A percentile compares a stretch with the other conserved stretches of the same genome.
These are phyloP conservation scores for Beta corolliflora DNA, from an alignment of 179 eudicot species.

Conservation along the genomic window DNA sequence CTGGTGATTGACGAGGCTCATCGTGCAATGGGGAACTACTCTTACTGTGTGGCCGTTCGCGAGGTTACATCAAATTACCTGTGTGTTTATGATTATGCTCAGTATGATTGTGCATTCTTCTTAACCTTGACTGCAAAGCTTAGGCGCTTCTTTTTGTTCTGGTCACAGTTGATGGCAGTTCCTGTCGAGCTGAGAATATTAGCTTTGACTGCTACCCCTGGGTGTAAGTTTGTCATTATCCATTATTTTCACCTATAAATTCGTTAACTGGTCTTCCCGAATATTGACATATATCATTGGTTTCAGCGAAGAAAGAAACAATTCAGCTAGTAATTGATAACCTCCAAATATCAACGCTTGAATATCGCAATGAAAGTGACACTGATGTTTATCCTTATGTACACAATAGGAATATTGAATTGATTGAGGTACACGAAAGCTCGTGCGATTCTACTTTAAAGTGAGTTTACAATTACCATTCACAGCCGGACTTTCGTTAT, in stretches of 20 bases:
- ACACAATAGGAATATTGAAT: conserved; percentile 73
- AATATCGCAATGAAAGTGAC: conserved; percentile 83
- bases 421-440: conserved; percentile 59
- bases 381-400: conserved; percentile 83
- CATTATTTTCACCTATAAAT: background rate
- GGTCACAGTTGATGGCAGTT: conserved; percentile 69
- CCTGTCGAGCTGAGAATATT: conserved; percentile 79
- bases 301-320: conserved; percentile 73
- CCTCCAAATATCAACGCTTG: conserved; percentile 86
- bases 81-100: background rate
- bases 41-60: conserved; percentile 92
- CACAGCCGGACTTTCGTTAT: conserved; percentile 16
- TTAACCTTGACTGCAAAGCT: conserved; percentile 2
- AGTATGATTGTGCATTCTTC: conserved; percentile 1
- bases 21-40: conserved; percentile 89
- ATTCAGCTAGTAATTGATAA: conserved; percentile 86
- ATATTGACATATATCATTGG: conserved; percentile 20
- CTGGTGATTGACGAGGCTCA: conserved; percentile 99
- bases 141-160: conserved; percentile 19
- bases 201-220: conserved; percentile 96
- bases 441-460: background rate
- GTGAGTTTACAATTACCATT: conserved; percentile 11
- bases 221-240: conserved; percentile 63
- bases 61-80: conserved; percentile 50
- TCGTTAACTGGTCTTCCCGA: background rate